These are phyloP conservation scores for Colletotrichum somersetense DNA, from an alignment of 2,329 filamentous ascomycete species.

Conservation along the genomic window DNA sequence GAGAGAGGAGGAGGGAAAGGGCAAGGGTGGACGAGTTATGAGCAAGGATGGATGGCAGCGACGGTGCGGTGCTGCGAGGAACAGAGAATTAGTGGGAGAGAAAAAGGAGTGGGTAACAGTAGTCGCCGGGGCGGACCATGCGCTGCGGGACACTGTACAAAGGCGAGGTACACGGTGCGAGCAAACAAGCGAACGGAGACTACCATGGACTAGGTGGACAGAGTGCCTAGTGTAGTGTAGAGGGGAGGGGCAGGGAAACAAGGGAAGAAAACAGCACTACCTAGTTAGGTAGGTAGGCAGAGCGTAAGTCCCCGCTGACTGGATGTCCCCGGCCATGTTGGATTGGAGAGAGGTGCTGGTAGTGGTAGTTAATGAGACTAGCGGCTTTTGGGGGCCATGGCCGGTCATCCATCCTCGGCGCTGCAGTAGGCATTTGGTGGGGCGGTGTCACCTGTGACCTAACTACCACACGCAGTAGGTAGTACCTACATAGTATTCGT, in stretches of 20 bases:
- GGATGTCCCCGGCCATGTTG: constrained; percentile 13
- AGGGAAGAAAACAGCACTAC: too few relatives aligned
- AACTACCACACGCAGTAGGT: background rate
- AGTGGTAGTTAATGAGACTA: constrained; percentile 16
- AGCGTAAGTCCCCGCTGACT: constrained; percentile 1
- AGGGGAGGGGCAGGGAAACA: too few relatives aligned
- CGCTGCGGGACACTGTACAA: constrained; percentile 28
- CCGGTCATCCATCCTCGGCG: constrained; percentile 31
- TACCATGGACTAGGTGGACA: background rate
- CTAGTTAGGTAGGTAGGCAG: background rate
- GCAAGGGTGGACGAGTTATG: constrained; percentile 39
- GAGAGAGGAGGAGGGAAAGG: constrained; percentile 42
- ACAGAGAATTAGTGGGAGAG: constrained; percentile 28
- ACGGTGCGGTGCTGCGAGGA: constrained; percentile 21
- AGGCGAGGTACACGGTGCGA: constrained; percentile 13
- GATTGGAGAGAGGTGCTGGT: background rate
- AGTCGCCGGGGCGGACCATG: constrained; percentile 38
- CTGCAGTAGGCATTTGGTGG: constrained; percentile 32
- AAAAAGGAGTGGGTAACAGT: constrained; percentile 32
- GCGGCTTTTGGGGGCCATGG: constrained; percentile 39
- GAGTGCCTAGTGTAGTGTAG: too few relatives aligned
- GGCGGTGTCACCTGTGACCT: constrained; percentile 15
- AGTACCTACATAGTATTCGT: too few relatives aligned
- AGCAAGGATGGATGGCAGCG: constrained; percentile 39
- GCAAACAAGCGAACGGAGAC: background rate